Percentiles rank a stretch among this genome's conserved stretches.
Evolutionary conservation across 768 basidiomycete species (phyloP).

Genomic region (Tricholoma hemisulphureum): DNA sequence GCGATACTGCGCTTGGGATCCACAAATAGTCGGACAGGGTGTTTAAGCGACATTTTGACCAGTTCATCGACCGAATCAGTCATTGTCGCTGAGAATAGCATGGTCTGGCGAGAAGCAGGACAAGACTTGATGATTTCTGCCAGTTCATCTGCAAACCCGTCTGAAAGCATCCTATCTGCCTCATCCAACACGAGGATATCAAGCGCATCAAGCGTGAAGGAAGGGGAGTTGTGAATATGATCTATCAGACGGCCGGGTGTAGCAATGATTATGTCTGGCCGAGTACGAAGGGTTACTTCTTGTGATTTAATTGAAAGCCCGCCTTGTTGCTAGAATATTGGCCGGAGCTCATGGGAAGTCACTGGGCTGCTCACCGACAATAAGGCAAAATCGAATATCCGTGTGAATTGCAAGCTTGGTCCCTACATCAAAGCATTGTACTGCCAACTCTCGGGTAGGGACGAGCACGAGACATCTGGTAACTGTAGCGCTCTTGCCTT

Average conservation of each 20-base stretch:
- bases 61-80: conserved; percentile 95
- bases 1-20: conserved; percentile 91
- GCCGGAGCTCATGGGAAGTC: conserved; percentile 5
- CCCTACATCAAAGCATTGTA: conserved; percentile 93
- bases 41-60: conserved; percentile 88
- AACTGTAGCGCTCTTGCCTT: conserved; percentile 80
- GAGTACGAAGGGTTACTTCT: conserved; percentile 76
- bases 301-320: conserved; percentile 93
- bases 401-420: conserved; percentile 81
- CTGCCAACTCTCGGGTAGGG: conserved; percentile 93
- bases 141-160: conserved; percentile 94
- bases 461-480: conserved; percentile 90
- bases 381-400: conserved; percentile 87
- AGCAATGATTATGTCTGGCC: conserved; percentile 93
- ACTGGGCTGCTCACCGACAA: conserved; percentile 64
- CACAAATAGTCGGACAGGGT: conserved; percentile 92
- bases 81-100: conserved; percentile 99
- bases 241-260: conserved; percentile 98
- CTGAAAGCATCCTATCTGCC: conserved; percentile 94
- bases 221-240: conserved; percentile 92
- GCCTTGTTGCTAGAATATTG: conserved; percentile 46
- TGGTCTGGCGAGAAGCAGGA: conserved; percentile 86
- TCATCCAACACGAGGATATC: conserved; percentile 96
- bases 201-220: conserved; percentile 87
- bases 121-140: conserved; percentile 91